Percentiles rank a stretch among this genome's conserved stretches.
Evolutionary conservation across 495 filamentous ascomycete species (phyloP).

Genomic region (Copromyces sp.): DNA sequence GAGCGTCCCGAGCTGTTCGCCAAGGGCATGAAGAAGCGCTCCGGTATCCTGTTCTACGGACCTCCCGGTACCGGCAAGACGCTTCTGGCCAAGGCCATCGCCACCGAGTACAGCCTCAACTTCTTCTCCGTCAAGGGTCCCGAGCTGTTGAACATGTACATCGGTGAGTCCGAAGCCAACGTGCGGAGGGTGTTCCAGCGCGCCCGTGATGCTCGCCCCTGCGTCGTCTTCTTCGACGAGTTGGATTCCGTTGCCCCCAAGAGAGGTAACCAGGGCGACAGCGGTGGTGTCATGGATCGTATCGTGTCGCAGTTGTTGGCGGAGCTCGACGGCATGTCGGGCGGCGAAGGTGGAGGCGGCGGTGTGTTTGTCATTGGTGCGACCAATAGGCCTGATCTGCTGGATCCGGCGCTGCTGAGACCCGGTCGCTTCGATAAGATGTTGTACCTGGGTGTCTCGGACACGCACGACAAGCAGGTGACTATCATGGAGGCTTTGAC

Average conservation of each 20-base stretch:
- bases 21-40: constrained; percentile 97
- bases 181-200: constrained; percentile 93
- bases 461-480: constrained; percentile 92
- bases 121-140: constrained; percentile 99
- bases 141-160: constrained; percentile 98
- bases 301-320: constrained; percentile 94
- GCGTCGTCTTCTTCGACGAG: constrained; percentile 98
- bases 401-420: constrained; percentile 82
- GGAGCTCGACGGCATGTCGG: constrained; percentile 95
- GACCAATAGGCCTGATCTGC: constrained; percentile 87
- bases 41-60: constrained; percentile 94
- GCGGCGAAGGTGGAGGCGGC: constrained; percentile 68
- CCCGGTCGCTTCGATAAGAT: constrained; percentile 98
- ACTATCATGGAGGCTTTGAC: constrained; percentile 92
- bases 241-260: constrained; percentile 96
- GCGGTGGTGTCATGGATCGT: constrained; percentile 96
- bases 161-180: constrained; percentile 96
- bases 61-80: constrained; percentile 97
- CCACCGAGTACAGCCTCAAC: constrained; percentile 95
- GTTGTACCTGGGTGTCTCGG: constrained; percentile 91
- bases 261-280: constrained; percentile 94
- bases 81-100: constrained; percentile 91
- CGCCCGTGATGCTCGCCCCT: constrained; percentile 88
- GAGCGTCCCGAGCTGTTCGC: constrained; percentile 92
- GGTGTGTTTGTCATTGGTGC: constrained; percentile 98